These are phyloP conservation scores for Trametes elegans DNA, from an alignment of 768 basidiomycete genomes.

Conservation along the genomic window DNA sequence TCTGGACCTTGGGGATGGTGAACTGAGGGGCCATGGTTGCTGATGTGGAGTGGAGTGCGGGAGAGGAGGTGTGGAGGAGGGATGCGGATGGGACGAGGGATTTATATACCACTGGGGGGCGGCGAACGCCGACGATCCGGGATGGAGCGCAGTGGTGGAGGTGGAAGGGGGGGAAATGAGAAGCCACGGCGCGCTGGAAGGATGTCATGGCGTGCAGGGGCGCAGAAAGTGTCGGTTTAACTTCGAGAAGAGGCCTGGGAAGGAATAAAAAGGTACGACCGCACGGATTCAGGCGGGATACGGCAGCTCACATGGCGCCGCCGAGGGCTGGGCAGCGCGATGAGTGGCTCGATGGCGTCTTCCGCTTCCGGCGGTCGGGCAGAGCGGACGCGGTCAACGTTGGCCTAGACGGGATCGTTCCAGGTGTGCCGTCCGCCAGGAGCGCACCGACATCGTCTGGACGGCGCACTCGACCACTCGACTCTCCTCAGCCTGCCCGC, in stretches of 20 bases:
- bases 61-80: neutral
- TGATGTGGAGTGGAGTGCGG: slow-evolving; percentile 1
- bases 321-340: neutral
- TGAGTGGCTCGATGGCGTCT: neutral
- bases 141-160: neutral
- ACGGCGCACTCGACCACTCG: neutral
- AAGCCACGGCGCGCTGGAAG: neutral
- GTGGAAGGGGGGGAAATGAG: neutral
- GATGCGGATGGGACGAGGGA: neutral
- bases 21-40: slow-evolving; percentile 24
- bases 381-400: neutral
- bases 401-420: slow-evolving; percentile 1
- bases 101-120: slow-evolving; percentile 14
- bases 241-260: slow-evolving; percentile 2
- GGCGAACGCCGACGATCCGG: neutral
- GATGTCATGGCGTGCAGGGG: neutral
- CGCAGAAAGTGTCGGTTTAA: neutral
- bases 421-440: too few species aligned
- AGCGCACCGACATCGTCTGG: neutral
- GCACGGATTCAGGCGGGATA: neutral
- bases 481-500: neutral
- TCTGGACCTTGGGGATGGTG: slow-evolving; percentile 41
- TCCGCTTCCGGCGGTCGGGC: neutral
- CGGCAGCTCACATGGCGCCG: slow-evolving; percentile 6
- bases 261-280: neutral